Evolutionary conservation across 208 protist species (phyloP).

Genomic region (Angomonas deanei): DNA sequence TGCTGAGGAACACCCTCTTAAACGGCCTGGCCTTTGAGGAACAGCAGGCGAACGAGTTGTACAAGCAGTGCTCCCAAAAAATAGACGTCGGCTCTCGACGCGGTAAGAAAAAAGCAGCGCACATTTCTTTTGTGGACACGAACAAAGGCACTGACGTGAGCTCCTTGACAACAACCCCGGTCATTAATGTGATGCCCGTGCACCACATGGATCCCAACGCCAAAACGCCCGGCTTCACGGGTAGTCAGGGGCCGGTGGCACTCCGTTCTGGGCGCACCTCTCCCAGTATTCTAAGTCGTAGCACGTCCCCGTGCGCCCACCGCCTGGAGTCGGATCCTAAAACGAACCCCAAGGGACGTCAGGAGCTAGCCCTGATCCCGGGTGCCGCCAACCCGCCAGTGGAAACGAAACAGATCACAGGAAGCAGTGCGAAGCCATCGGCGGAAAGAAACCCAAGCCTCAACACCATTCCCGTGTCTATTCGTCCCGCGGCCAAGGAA

Average conservation of each 20-base stretch:
- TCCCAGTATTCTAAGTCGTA: slow-evolving; percentile 72
- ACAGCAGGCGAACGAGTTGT: slow-evolving; percentile 64
- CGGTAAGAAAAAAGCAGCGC: slow-evolving; percentile 20
- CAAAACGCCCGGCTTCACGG: slow-evolving; percentile 23
- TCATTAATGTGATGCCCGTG: slow-evolving; percentile 32
- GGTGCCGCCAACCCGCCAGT: slow-evolving; percentile 10
- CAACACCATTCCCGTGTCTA: background rate
- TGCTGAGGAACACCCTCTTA: slow-evolving; percentile 87
- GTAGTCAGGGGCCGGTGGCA: slow-evolving; percentile 41
- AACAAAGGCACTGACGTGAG: slow-evolving; percentile 53
- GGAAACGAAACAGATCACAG: background rate
- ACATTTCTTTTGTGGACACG: slow-evolving; percentile 75
- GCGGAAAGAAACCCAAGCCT: background rate
- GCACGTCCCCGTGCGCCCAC: slow-evolving; percentile 51
- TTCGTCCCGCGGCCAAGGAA: background rate
- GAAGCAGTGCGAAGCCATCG: slow-evolving; percentile 10
- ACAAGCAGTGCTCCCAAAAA: slow-evolving; percentile 46
- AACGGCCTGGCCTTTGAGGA: slow-evolving; percentile 75
- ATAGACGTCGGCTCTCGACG: slow-evolving; percentile 45
- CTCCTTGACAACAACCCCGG: slow-evolving; percentile 32
- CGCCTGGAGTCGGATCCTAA: slow-evolving; percentile 53
- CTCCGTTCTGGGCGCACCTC: slow-evolving; percentile 36
- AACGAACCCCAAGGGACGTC: slow-evolving; percentile 52
- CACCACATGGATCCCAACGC: slow-evolving; percentile 30
- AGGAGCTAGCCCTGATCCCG: slow-evolving; percentile 34